Conservation (phyloP, 2,329 filamentous ascomycete species). For the Penicillium sumatraense region DNA sequence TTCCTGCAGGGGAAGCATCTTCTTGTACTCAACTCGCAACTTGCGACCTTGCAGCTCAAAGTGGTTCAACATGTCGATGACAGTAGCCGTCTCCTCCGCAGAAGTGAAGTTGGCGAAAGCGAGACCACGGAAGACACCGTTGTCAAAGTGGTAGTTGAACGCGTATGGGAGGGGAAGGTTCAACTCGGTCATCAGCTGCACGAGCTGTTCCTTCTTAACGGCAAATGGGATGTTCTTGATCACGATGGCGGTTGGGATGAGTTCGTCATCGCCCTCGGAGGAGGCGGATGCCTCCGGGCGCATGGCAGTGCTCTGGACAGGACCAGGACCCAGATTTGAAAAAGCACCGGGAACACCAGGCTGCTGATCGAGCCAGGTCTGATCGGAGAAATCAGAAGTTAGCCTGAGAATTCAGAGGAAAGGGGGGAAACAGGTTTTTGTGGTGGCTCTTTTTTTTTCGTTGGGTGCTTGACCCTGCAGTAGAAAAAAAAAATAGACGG, state of each 20-base stretch:
- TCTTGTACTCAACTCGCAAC: constrained; percentile 97
- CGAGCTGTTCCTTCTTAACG: constrained; percentile 93
- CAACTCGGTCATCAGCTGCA: constrained; percentile 91
- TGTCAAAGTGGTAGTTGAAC: constrained; percentile 99
- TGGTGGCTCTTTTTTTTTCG: not conserved
- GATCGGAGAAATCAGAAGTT: constrained; percentile 9
- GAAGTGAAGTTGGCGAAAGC: constrained; percentile 99
- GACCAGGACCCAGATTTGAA: constrained; percentile 48
- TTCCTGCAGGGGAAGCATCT: constrained; percentile 95
- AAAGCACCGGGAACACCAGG: constrained; percentile 53
- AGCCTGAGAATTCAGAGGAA: not conserved
- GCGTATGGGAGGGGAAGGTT: constrained; percentile 93
- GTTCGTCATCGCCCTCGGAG: constrained; percentile 68
- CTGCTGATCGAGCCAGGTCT: constrained; percentile 69
- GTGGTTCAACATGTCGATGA: constrained; percentile 94
- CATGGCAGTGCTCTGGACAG: constrained; percentile 46
- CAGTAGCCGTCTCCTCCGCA: constrained; percentile 86
- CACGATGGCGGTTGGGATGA: constrained; percentile 97
- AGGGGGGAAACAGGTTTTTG: not conserved
- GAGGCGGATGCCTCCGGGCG: constrained; percentile 46
- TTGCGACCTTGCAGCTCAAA: constrained; percentile 95
- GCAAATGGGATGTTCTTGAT: constrained; percentile 99
- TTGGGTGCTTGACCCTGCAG: not conserved
- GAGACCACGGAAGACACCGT: constrained; percentile 91
- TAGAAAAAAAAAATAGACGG: not conserved